Evolutionary conservation across 805 yeast species (phyloP), one percentile per base, ranked within the genome.

Genomic region (Debaryomyces castellii): DNA sequence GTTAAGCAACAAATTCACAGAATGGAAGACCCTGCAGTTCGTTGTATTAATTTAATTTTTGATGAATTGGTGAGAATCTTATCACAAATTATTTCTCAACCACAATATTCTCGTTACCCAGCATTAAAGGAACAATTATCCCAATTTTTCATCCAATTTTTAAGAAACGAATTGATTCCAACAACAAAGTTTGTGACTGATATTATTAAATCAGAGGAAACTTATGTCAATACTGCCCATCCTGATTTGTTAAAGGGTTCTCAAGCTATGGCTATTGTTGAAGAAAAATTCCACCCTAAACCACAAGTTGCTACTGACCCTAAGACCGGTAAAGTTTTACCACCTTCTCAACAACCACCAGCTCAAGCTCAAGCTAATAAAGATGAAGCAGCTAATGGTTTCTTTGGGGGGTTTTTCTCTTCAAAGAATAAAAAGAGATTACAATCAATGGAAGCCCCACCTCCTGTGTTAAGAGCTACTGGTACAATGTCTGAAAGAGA

Each of bases 391-490:
- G 53, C 74, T 30, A 80, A 83, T 43, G 96, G 97, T 4, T 94
- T 92, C 71, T 94, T 94, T 66, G 96, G 97, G 44, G 96, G 97
- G 0, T 92, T 94, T 64, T 94, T 94, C 69, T 82, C 91, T 8
- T 81, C 92, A 4, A 91, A 90, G 70, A 89, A 89, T 66, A 94
- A 91, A 72, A 91, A 91, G 79, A 85, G 94, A 69, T 77, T 91
- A 58, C 97, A 95, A 23, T 83, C 89, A 16, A 87, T 92, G 92
- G 99, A 92, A 68, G 92, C 98, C 2, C 99, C 99, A 41, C 99
- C 99, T 35, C 82, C 96, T 28, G 91, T 90, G 5, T 80, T 92
- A 60, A 86, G 91, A 66, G 98, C 98, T 7, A 82, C 92, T 17
- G 97, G 97, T 41, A 78, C 83, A 34, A 78, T 94, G 87, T 83